Evolutionary conservation across 2,329 filamentous ascomycete genomes (phyloP).

Genomic region (Bipolaris sorokiniana): DNA sequence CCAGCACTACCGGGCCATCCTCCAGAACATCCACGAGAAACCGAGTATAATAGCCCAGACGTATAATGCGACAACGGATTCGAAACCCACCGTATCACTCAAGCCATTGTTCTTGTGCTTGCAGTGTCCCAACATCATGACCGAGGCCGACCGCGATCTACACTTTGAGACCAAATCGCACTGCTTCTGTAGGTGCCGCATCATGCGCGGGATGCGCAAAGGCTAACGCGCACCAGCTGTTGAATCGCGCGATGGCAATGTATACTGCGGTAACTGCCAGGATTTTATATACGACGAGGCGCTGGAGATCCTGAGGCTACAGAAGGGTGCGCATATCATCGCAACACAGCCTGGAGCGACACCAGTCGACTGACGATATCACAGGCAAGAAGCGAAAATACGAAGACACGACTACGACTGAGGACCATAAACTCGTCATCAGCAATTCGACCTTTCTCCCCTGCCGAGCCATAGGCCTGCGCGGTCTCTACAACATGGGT

Average conservation of each 20-base stretch:
- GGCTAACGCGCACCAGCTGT: constrained; percentile 63
- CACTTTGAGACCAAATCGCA: constrained; percentile 74
- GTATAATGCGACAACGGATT: constrained; percentile 59
- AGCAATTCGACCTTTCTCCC: constrained; percentile 79
- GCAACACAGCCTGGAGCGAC: background rate
- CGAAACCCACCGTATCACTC: constrained; percentile 61
- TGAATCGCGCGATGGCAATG: constrained; percentile 74
- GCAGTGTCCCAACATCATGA: constrained; percentile 70
- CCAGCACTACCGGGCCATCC: constrained; percentile 73
- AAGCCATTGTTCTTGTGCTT: constrained; percentile 66
- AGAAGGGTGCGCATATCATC: constrained; percentile 63
- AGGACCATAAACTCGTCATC: constrained; percentile 77
- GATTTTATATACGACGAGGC: constrained; percentile 85
- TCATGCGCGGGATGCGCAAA: background rate
- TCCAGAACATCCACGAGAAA: constrained; percentile 73
- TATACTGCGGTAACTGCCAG: constrained; percentile 82
- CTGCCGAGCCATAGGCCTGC: constrained; percentile 84
- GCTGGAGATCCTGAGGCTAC: constrained; percentile 74
- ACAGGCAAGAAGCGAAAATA: constrained; percentile 73
- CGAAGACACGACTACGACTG: constrained; percentile 66
- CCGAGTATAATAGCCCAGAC: constrained; percentile 70
- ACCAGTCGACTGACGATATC: constrained; percentile 32
- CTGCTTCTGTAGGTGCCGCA: constrained; percentile 67
- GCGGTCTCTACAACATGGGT: constrained; percentile 96
- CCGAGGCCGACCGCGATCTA: constrained; percentile 67